Evolutionary conservation across 1,139 yeast species (phyloP), one percentile per base, ranked within the genome.

Genomic region (Pichia sp.): DNA sequence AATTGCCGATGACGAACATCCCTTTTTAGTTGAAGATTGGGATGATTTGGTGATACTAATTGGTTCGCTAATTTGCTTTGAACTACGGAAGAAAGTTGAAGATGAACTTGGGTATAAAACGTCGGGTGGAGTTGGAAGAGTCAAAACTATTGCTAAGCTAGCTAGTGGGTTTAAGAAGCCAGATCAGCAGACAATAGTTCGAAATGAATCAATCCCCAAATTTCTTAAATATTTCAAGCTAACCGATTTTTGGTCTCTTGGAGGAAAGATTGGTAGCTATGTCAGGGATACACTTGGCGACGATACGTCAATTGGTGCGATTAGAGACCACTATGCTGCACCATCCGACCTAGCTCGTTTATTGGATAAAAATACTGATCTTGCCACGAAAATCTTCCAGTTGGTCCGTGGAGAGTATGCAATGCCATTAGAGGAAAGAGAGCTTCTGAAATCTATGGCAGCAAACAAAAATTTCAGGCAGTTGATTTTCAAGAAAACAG

Each of bases 141-240:
- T 82, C 52, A 89, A 89, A 65, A 78, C 83, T 2, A 68, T 91
- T 22, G 93, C 97, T 3, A 93, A 93, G 65, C 70, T 93, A n/a
- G 96, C 96, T 0, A 90, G 95, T 12, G 96, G 93, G 3, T 83
- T 74, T 61, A 76, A 78, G 50, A 93, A 93, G 62, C 99, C 99
- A 0, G 84, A 89, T 65, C 80, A 83, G 47, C 99, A 93, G 65
- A 89, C 97, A 0, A 74, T 87, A 2, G 74, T 93, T 0, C 68
- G 85, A 41, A 78, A 79, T 48, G 62, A 65, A 6, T 70, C 78
- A 25, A 71, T 83, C 1, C 60, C 70, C 2, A 61, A 64, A 1
- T 93, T 91, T 63, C 66, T 91, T 13, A 72, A 72, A 40, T 73
- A 76, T 46, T 85, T 86, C 63, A 81, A 82, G 54, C 66, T 93